These are phyloP conservation scores for Heterobasidion occidentale DNA, from an alignment of 1,284 basidiomycete genomes.

Conservation along the genomic window DNA sequence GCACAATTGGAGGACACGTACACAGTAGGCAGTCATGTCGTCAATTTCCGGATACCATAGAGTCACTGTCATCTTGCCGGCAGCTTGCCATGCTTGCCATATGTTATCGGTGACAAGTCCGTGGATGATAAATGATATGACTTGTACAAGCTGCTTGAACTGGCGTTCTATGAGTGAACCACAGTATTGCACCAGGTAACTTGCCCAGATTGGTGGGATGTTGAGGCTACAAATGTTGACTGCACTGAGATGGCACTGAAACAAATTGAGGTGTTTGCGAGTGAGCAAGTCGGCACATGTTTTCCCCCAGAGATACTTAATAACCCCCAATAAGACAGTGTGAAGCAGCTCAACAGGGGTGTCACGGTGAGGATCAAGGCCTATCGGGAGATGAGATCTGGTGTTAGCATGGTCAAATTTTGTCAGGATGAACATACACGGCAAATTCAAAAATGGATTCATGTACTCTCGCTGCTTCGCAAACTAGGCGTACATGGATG, in stretches of 20 bases:
- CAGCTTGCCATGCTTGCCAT: slow-evolving; percentile 22
- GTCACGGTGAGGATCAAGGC: slow-evolving; percentile 25
- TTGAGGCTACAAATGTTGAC: slow-evolving; percentile 23
- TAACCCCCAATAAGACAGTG: slow-evolving; percentile 25
- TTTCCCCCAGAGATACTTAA: slow-evolving; percentile 30
- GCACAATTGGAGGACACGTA: slow-evolving; percentile 8
- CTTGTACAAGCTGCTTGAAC: slow-evolving; percentile 30
- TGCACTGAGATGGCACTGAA: slow-evolving; percentile 19
- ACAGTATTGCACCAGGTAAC: slow-evolving; percentile 29
- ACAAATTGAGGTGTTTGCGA: slow-evolving; percentile 14
- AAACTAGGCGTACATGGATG: neutral
- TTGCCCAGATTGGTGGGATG: slow-evolving; percentile 18
- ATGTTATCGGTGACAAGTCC: slow-evolving; percentile 9
- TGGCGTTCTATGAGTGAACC: slow-evolving; percentile 32
- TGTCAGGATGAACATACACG: neutral
- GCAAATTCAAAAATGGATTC: slow-evolving; percentile 13
- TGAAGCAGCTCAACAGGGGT: slow-evolving; percentile 30
- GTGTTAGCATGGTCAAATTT: neutral
- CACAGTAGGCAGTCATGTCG: slow-evolving; percentile 24
- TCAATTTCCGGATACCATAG: slow-evolving; percentile 29
- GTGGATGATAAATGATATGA: slow-evolving; percentile 23
- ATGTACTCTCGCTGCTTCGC: slow-evolving; percentile 17
- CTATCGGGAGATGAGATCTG: neutral
- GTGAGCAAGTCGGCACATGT: slow-evolving; percentile 16
- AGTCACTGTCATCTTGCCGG: slow-evolving; percentile 22